These are phyloP conservation scores for Exophiala aquamarina DNA, from an alignment of 2,329 filamentous ascomycete species.

Conservation along the genomic window DNA sequence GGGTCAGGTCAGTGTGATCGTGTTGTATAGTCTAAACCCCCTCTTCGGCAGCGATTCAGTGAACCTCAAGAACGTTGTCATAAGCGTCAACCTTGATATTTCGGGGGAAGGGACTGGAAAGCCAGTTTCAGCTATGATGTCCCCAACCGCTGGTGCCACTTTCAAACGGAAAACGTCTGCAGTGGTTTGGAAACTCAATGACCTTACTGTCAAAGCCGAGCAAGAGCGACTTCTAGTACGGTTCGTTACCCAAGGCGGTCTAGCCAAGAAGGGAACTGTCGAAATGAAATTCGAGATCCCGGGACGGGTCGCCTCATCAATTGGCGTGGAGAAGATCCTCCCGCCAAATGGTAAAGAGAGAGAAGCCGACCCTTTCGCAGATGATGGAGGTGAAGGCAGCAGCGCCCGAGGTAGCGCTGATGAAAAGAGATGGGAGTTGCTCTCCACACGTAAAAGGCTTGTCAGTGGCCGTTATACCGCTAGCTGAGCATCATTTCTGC, in stretches of 20 bases:
- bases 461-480: constrained; percentile 75
- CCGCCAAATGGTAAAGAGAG: constrained; percentile 29
- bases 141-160: constrained; percentile 43
- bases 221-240: constrained; percentile 76
- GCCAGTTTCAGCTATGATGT: constrained; percentile 45
- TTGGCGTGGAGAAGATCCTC: constrained; percentile 56
- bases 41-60: constrained; percentile 51
- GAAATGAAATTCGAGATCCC: constrained; percentile 80
- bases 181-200: constrained; percentile 47
- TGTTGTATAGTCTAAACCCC: constrained; percentile 83
- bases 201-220: constrained; percentile 54
- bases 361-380: constrained; percentile 49
- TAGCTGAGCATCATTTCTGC: constrained; percentile 28
- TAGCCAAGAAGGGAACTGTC: constrained; percentile 70
- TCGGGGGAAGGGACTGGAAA: constrained; percentile 42
- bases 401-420: constrained; percentile 31
- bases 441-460: constrained; percentile 67
- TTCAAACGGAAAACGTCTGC: constrained; percentile 48
- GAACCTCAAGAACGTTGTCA: constrained; percentile 72
- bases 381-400: constrained; percentile 37
- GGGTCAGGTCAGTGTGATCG: constrained; percentile 79
- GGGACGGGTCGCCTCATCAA: constrained; percentile 59
- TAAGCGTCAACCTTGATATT: constrained; percentile 55
- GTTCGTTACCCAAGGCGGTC: constrained; percentile 68
- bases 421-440: constrained; percentile 60